Conservation (phyloP, 2,329 filamentous ascomycete species). For the Apiospora marii region DNA sequence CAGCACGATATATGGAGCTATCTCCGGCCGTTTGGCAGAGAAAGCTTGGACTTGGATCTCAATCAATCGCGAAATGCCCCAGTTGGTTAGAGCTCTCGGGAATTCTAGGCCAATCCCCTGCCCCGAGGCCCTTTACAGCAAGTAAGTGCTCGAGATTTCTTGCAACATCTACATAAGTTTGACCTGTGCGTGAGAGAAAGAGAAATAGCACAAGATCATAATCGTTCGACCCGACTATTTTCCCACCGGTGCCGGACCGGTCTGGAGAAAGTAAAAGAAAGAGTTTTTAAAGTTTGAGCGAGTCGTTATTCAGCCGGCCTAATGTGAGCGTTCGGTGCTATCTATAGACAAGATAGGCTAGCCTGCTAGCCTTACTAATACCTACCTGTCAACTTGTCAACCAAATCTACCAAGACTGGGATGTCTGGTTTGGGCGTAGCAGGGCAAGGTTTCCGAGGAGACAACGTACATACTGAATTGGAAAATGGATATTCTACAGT, state of each 20-base stretch:
- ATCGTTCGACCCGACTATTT: not conserved
- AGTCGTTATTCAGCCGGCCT: not conserved
- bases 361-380: slow-evolving; percentile 4
- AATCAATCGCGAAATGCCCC: not conserved
- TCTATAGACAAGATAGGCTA: not conserved
- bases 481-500: not conserved
- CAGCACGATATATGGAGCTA: not conserved
- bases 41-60: slow-evolving; percentile 10
- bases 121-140: not conserved
- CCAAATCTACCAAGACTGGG: not conserved
- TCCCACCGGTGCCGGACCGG: not conserved
- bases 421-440: not conserved
- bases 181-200: too few relatives aligned
- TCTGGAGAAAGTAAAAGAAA: slow-evolving; percentile 3
- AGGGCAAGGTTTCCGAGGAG: not conserved
- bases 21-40: slow-evolving; percentile 14
- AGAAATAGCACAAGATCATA: not conserved
- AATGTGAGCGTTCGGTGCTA: not conserved
- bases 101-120: not conserved
- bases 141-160: not conserved
- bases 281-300: slow-evolving; percentile 19
- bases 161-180: too few relatives aligned
- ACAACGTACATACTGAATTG: not conserved
- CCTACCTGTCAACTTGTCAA: not conserved
- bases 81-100: not conserved